Evolutionary conservation across 495 filamentous ascomycete genomes (phyloP), one percentile per base, ranked within the genome.

Genomic region (Talaromyces proteolyticus): DNA sequence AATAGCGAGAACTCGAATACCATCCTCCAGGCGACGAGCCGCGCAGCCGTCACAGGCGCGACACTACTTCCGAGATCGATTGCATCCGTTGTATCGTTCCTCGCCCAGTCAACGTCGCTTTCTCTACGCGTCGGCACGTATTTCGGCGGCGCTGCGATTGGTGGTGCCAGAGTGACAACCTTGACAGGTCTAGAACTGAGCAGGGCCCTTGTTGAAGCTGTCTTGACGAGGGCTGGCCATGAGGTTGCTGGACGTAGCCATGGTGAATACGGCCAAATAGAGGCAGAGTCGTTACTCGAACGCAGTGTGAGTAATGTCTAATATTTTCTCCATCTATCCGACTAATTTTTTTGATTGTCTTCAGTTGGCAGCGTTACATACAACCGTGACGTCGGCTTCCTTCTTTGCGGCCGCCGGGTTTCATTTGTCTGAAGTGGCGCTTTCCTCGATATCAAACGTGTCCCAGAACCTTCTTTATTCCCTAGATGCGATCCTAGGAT

Each of bases 401-500:
- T 87, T 77, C 55, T 70, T 88, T 52, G 84, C 81, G 44, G 80
- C 85, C 20, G 77, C 85, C 0, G 78, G 85, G n/a, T 90, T 91
- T 52, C 77, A 88, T 48, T 60, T 88, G 36, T 82, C 83, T 20
- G 76, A 80, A 6, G 79, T 84, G 1, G 80, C 82, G 7, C 64
- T 89, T 44, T 72, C 75, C 3, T 79, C 80, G 16, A 69, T 77
- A 18, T 79, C 77, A 4, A 79, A 83, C 50, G 66, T 87, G 46
- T 84, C 84, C 0, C 82, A 86, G 59, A 71, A 81, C 16, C 73
- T 87, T 10, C 60, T 90, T 16, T 77, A 79, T 23, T 80, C 80
- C 2, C 68, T 91, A 22, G 86, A 91, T 64, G 80, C 84, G 17
- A 84, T 88, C 49, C 77, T 91, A 24, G 87, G 87, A 12, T 85